These are phyloP conservation scores for Hsuehochloa calcarea DNA, from an alignment of 176 grass and related monocot species.

Conservation along the genomic window DNA sequence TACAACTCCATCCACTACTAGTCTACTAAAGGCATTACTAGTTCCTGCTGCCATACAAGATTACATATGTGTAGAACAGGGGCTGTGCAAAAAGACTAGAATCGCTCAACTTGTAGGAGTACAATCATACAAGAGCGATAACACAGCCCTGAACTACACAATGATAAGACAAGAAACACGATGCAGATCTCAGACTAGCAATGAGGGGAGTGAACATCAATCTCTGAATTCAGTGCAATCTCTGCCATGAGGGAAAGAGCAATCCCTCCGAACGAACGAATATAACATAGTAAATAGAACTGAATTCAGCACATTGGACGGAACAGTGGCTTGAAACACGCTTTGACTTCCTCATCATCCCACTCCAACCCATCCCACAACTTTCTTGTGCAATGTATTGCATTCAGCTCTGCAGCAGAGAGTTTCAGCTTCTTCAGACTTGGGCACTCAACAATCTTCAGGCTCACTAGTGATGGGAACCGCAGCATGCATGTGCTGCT, in stretches of 20 bases:
- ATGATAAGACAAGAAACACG: conserved; percentile 9
- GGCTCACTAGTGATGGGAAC: conserved; percentile 54
- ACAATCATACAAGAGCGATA: conserved; percentile 17
- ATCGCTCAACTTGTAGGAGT: not conserved
- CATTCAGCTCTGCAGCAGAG: conserved; percentile 37
- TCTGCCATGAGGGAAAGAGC: not conserved
- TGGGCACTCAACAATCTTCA: conserved; percentile 67
- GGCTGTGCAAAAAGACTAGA: conserved; percentile 2
- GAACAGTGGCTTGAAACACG: conserved; percentile 46
- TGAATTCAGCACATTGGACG: conserved; percentile 28
- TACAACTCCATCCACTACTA: not conserved
- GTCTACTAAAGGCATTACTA: not conserved
- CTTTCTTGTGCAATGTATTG: conserved; percentile 53
- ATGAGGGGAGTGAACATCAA: not conserved
- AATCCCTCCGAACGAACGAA: not conserved
- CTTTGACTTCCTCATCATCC: conserved; percentile 73
- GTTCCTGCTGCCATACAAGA: not conserved
- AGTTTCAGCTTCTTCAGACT: conserved; percentile 62
- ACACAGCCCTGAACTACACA: conserved; percentile 23
- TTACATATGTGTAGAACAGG: not conserved
- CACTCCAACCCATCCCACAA: conserved; percentile 72
- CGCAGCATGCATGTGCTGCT: conserved; percentile 39
- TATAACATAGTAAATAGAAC: not conserved
- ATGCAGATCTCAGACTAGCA: not conserved
- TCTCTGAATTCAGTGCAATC: not conserved